Evolutionary conservation across 2,329 filamentous ascomycete genomes (phyloP).

Genomic region (Waltergamsia citrina): DNA sequence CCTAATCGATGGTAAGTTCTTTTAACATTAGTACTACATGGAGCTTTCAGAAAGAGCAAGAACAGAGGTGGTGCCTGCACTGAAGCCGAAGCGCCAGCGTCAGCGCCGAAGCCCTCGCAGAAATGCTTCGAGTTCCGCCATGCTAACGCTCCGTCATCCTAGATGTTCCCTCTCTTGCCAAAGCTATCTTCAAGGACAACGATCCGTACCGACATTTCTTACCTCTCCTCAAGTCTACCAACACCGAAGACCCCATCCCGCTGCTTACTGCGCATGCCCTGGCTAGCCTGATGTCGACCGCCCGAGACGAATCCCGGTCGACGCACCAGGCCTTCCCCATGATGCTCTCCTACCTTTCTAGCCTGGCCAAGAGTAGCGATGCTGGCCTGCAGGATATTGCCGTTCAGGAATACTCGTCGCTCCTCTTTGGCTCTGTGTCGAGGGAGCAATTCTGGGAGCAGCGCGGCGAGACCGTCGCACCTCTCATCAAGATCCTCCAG

Average conservation of each 20-base stretch:
- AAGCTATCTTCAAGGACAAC: slow-evolving; percentile 63
- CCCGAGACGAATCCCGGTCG: slow-evolving; percentile 52
- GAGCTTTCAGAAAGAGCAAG: too few relatives aligned
- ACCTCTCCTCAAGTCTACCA: slow-evolving; percentile 74
- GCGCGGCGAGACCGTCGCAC: slow-evolving; percentile 72
- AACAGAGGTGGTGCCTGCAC: too few relatives aligned
- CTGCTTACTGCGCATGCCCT: slow-evolving; percentile 85
- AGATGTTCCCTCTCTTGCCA: slow-evolving; percentile 75
- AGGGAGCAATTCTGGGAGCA: slow-evolving; percentile 87
- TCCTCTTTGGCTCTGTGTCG: slow-evolving; percentile 66
- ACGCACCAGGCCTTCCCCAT: slow-evolving; percentile 72
- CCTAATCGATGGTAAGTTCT: slow-evolving; percentile 65
- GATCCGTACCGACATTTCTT: slow-evolving; percentile 79
- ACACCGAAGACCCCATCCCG: slow-evolving; percentile 68
- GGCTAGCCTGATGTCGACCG: slow-evolving; percentile 63
- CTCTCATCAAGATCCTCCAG: slow-evolving; percentile 73
- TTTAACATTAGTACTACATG: neutral
- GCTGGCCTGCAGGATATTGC: slow-evolving; percentile 91
- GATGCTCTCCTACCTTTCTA: slow-evolving; percentile 78
- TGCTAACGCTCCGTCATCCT: too few relatives aligned
- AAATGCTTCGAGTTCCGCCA: neutral
- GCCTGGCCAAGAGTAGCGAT: slow-evolving; percentile 75
- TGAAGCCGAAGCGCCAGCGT: too few relatives aligned
- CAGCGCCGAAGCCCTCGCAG: neutral
- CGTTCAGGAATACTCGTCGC: slow-evolving; percentile 79